Conservation (phyloP, 139 green algal species). For the Coelastrella sp. region DNA sequence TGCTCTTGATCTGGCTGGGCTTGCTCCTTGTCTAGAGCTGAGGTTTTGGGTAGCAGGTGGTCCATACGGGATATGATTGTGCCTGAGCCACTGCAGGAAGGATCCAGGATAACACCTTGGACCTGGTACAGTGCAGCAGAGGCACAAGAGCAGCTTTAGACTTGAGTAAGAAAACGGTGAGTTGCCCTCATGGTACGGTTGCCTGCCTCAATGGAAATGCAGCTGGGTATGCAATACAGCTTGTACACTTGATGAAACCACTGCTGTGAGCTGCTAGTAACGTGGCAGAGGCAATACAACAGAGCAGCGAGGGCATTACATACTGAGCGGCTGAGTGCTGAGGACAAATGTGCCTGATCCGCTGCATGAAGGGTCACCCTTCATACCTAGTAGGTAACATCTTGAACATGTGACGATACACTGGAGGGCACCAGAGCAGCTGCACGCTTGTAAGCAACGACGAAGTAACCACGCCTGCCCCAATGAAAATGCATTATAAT, state of each 20-base stretch:
- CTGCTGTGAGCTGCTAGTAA: no score
- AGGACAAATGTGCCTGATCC: constrained; percentile 92
- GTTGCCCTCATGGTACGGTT: no score
- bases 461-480: no score
- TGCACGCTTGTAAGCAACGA: no score
- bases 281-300: no score
- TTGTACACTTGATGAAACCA: no score
- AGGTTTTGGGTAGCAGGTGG: constrained; percentile 78
- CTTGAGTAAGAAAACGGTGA: no score
- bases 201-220: no score
- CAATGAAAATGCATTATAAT: no score
- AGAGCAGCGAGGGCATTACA: no score
- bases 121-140: constrained; percentile 66
- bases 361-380: constrained; percentile 93
- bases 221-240: no score
- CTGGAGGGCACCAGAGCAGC: background rate
- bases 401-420: constrained; percentile 68
- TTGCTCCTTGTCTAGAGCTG: background rate
- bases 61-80: constrained; percentile 82
- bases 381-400: constrained; percentile 92
- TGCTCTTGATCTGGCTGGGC: background rate
- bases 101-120: constrained; percentile 90
- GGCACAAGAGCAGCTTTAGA: background rate
- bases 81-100: constrained; percentile 89
- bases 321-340: no score